Conservation (phyloP, 306 rosid genomes). For the Prunus armeniaca region DNA sequence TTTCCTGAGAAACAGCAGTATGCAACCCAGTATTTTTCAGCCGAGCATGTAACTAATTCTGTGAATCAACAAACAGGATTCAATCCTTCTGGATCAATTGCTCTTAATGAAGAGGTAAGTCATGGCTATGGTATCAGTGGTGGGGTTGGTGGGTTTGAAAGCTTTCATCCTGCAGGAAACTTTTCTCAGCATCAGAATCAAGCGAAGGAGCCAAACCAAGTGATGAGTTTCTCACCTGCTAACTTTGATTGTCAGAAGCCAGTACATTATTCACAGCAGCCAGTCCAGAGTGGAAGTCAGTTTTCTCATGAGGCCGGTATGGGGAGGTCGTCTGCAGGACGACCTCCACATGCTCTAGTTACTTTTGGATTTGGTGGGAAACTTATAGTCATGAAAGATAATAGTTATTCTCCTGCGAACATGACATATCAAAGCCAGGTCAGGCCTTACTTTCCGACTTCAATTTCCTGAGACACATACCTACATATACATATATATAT, state of each 20-base stretch:
- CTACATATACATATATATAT: too few species aligned
- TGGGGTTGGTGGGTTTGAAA: slow-evolving; percentile 37
- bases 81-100: slow-evolving; percentile 38
- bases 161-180: slow-evolving; percentile 30
- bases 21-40: slow-evolving; percentile 4
- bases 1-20: slow-evolving; percentile 40
- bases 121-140: slow-evolving; percentile 32
- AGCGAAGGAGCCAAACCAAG: slow-evolving; percentile 34
- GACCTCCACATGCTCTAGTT: slow-evolving; percentile 72
- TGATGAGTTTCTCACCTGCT: slow-evolving; percentile 37
- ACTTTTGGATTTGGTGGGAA: slow-evolving; percentile 87
- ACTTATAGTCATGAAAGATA: slow-evolving; percentile 65
- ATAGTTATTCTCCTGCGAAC: slow-evolving; percentile 28
- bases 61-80: slow-evolving; percentile 34
- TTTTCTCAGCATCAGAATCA: slow-evolving; percentile 43
- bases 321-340: slow-evolving; percentile 68
- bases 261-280: slow-evolving; percentile 37
- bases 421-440: slow-evolving; percentile 63
- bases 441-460: slow-evolving; percentile 24
- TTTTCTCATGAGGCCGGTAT: slow-evolving; percentile 40
- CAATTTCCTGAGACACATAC: slow-evolving; percentile 10
- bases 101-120: slow-evolving; percentile 35
- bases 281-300: slow-evolving; percentile 41
- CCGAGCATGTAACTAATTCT: slow-evolving; percentile 26
- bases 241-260: slow-evolving; percentile 38